A percentile compares a stretch with the other conserved stretches of the same genome.
These are phyloP conservation scores for Macrocybe gigantea DNA, from an alignment of 768 basidiomycete species.

Conservation along the genomic window DNA sequence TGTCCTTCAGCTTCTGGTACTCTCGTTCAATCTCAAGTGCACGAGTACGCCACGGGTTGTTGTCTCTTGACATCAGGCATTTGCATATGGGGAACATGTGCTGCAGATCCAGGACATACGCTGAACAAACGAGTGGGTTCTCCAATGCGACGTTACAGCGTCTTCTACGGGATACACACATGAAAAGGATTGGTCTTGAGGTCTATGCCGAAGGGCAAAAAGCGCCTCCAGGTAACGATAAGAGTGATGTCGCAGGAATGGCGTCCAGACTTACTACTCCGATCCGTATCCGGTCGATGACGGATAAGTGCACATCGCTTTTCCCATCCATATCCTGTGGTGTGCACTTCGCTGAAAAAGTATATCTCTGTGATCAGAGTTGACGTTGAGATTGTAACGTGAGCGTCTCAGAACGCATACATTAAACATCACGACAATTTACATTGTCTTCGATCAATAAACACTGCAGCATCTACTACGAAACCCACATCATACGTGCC, in stretches of 20 bases:
- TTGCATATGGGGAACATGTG: conserved; percentile 23
- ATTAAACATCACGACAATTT: too few relatives aligned
- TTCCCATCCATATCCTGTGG: too few relatives aligned
- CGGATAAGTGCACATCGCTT: too few relatives aligned
- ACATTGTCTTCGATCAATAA: too few relatives aligned
- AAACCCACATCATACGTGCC: conserved; percentile 3
- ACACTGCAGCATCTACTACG: too few relatives aligned
- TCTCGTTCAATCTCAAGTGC: conserved; percentile 38
- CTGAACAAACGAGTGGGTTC: conserved; percentile 19
- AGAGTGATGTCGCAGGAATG: neutral
- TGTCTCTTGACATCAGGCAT: conserved; percentile 12
- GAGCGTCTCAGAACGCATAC: too few relatives aligned
- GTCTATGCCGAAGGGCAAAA: conserved; percentile 38
- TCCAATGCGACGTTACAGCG: neutral
- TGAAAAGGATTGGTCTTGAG: conserved; percentile 30
- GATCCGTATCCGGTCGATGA: conserved; percentile 30
- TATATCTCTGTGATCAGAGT: too few relatives aligned
- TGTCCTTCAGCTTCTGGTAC: conserved; percentile 26
- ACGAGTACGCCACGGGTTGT: conserved; percentile 32
- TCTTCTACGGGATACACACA: conserved; percentile 23
- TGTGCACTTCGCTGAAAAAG: too few relatives aligned
- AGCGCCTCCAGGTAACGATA: conserved; percentile 31
- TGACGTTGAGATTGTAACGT: too few relatives aligned
- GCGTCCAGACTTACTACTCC: conserved; percentile 27
- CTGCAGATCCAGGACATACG: conserved; percentile 38